Base-by-base conservation (phyloP, 768 basidiomycete genomes). In the Pholiota molesta region DNA sequence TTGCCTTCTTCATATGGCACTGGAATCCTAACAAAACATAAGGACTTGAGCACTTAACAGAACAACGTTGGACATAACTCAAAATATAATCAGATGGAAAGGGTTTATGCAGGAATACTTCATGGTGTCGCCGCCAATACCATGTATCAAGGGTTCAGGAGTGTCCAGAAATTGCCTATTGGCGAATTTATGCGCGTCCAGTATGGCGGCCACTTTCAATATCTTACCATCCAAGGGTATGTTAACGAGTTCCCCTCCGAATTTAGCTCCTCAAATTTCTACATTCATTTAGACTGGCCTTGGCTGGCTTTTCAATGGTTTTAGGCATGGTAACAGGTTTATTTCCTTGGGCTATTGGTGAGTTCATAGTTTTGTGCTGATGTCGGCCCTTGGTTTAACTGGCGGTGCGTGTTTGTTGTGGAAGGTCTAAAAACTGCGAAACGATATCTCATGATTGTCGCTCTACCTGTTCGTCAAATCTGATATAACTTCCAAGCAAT, bases 161-260 rank as follows among this genome's bases (percentile, higher is more conserved):
- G 70, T 39, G 61, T 81, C 3, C 61, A 66, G 39, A 59, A 57
- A 5, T 62, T 79, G 11, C 57, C 63, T 17, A 62, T 76, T 5
- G 67, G 72, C 56, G 59, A 61, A 1, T 76, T 72, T 63, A 80
- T 87, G 42, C 59, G 62, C 1, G 59, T 65, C 2, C 85, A 84
- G 66, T 83, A 81, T 64, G 89, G 89, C 1, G 91, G 91, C 0
- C 85, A 86, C 65, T 82, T 81, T 52, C 88, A 89, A 71, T 94
- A 84, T 69, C 75, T 94, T 57, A 95, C 93, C 0, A 90, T 93
- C 65, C 86, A 91, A 73, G 90, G 90, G 91, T 87, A 62, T 19
- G 81, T 69, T 21, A 16, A 10, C 4, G 3, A 9, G 28, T 31
- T 53, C 10, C 14, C 6, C 21, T 55, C 11, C 21, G 10, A 3